These are phyloP conservation scores for Nicotiana tabacum DNA, from an alignment of 257 asterid species.

Conservation along the genomic window DNA sequence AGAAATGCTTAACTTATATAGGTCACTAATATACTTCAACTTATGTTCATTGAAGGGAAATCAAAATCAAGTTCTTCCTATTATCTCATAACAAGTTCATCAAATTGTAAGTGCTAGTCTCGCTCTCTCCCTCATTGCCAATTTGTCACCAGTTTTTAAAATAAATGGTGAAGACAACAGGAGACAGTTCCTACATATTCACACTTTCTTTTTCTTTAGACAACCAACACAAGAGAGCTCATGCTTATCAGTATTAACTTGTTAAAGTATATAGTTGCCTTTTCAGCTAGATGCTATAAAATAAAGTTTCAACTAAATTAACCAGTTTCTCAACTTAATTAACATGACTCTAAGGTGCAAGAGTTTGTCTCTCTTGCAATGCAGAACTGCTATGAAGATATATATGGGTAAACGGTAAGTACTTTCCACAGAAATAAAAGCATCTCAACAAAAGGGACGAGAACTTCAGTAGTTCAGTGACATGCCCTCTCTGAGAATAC, in stretches of 20 bases:
- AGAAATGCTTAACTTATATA: neutral
- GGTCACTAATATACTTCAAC: neutral
- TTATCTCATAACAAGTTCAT: neutral
- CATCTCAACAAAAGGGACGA: conserved; percentile 59
- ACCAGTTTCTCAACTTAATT: no score
- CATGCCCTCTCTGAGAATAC: conserved; percentile 43
- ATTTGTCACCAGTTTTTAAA: neutral
- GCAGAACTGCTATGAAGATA: no score
- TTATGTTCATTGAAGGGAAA: neutral
- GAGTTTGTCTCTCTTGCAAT: no score
- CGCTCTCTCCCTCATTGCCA: neutral
- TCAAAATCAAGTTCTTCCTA: neutral
- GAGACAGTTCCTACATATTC: neutral
- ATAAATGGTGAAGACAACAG: neutral
- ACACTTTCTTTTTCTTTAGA: neutral
- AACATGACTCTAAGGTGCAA: no score
- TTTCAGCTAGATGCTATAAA: no score
- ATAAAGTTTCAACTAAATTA: no score
- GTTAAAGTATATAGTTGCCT: no score
- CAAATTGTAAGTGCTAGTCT: no score
- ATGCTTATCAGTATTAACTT: no score
- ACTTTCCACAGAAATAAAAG: neutral
- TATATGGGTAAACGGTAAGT: neutral
- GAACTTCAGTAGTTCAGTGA: conserved; percentile 32
- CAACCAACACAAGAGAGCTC: neutral